phyloP scores from a whole-genome alignment of 441 rosid species.

The Euphorbia celastroides region DNA sequence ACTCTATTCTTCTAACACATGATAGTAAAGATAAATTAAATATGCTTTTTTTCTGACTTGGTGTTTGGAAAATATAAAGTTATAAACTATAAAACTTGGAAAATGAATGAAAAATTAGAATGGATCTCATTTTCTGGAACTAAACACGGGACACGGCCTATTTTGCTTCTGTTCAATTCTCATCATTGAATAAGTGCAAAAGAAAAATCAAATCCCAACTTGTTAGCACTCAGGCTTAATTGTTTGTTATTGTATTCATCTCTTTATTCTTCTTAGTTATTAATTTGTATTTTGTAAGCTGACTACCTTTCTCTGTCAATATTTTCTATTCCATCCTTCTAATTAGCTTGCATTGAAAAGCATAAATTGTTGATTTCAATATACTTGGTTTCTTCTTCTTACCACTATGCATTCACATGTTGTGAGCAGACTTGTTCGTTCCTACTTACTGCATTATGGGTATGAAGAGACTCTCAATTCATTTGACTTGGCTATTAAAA shows the following conservation, averaged over 20 bases:
- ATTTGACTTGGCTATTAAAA: slow-evolving; percentile 76
- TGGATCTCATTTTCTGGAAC: too few relatives aligned
- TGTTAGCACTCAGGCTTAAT: background rate
- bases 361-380: background rate
- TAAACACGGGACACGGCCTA: too few relatives aligned
- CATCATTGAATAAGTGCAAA: background rate
- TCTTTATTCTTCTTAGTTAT: background rate
- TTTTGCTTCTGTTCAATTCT: too few relatives aligned
- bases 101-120: too few relatives aligned
- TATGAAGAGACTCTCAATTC: slow-evolving; percentile 85
- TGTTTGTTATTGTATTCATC: background rate
- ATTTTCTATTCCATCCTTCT: background rate
- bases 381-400: background rate
- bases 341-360: background rate
- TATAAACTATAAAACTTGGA: too few relatives aligned
- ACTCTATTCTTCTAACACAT: too few relatives aligned
- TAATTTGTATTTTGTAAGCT: background rate
- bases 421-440: slow-evolving; percentile 68
- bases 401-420: slow-evolving; percentile 12
- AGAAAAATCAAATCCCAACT: background rate
- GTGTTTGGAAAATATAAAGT: too few relatives aligned
- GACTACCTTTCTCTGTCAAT: background rate
- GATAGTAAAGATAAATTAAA: too few relatives aligned
- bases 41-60: too few relatives aligned
- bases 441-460: slow-evolving; percentile 87